Conservation (phyloP, 2,329 filamentous ascomycete species). For the Plenodomus lindquistii region DNA sequence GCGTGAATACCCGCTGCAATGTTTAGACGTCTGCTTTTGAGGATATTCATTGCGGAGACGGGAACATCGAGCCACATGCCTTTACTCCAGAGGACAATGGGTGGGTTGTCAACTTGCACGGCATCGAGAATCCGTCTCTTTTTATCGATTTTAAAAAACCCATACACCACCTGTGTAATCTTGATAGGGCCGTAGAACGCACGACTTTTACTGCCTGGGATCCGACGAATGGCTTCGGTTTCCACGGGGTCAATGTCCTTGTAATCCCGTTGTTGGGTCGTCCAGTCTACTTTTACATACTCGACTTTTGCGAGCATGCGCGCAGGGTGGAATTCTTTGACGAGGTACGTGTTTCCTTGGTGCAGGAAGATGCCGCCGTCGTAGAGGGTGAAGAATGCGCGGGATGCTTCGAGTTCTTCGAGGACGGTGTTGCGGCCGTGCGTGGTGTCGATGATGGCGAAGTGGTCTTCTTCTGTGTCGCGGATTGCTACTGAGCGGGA, state of each 20-base stretch:
- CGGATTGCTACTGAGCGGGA: constrained; percentile 84
- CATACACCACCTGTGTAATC: constrained; percentile 87
- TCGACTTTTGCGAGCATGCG: constrained; percentile 84
- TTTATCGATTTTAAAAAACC: constrained; percentile 96
- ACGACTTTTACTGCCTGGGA: constrained; percentile 64
- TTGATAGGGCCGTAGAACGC: constrained; percentile 87
- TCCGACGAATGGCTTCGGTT: constrained; percentile 81
- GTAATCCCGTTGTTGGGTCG: constrained; percentile 87
- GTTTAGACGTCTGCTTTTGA: constrained; percentile 73
- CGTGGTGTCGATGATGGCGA: constrained; percentile 88
- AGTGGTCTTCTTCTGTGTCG: constrained; percentile 88
- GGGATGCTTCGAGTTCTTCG: constrained; percentile 92
- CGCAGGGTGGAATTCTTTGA: constrained; percentile 84
- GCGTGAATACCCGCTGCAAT: constrained; percentile 90
- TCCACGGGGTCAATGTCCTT: constrained; percentile 94
- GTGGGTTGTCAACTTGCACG: constrained; percentile 89
- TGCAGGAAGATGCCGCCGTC: constrained; percentile 97
- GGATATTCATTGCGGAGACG: constrained; percentile 74
- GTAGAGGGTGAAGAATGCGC: constrained; percentile 95
- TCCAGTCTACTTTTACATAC: constrained; percentile 91
- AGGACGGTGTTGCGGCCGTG: constrained; percentile 81
- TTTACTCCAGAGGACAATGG: constrained; percentile 80
- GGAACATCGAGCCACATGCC: constrained; percentile 97
- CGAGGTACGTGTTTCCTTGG: constrained; percentile 89
- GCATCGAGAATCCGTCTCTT: constrained; percentile 85